Base-by-base conservation (phyloP, 2,329 filamentous ascomycete species). In the Simplicillium sp. region DNA sequence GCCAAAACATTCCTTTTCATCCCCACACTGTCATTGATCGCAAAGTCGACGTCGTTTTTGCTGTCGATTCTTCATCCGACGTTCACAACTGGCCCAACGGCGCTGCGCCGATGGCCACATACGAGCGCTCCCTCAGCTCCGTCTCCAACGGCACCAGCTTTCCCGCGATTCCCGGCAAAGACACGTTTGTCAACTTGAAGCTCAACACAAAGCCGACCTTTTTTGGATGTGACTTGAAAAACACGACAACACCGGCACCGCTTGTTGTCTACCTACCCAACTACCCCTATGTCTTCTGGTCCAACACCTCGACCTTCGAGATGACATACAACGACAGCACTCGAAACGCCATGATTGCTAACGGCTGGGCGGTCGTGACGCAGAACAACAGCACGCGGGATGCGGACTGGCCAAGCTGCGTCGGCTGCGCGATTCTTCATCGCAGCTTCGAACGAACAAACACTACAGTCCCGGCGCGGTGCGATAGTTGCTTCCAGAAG, bases 331-430 rank as follows among this genome's bases (percentile, higher is more conserved):
- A 73, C 29, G 62, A 77, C 50, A 61, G 56, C 1, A 62, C 87
- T 63, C 84, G 90, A 47, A 77, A 95, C 57, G 73, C 73, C 46
- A 85, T 95, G 55, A 87, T 98, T 54, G 61, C 76, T 49, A 97
- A 98, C 63, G 90, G 87, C 15, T 92, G 84, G 65, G 77, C 92
- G 50, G 77, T 82, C 14, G 89, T 77, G 3, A 96, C 89, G 0
- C 82, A 84, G 68, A 87, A 77, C 39, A 96, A 97, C 63, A 77
- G 73, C 38, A 89, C 87, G 1, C 56, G 81, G 3, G 83, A 94
- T 57, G 51, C 62, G 3, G 62, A 82, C 47, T 98, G 92, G 90
- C 71, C 83, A 0, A 71, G 78, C 2, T 98, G 90, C 52, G 83
- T 95, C 4, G 87, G 82, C 16, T 98, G 92, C 61, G 92, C 90